Evolutionary conservation across 805 yeast species (phyloP).

Genomic region (Tetrapisispora namnaoensis): DNA sequence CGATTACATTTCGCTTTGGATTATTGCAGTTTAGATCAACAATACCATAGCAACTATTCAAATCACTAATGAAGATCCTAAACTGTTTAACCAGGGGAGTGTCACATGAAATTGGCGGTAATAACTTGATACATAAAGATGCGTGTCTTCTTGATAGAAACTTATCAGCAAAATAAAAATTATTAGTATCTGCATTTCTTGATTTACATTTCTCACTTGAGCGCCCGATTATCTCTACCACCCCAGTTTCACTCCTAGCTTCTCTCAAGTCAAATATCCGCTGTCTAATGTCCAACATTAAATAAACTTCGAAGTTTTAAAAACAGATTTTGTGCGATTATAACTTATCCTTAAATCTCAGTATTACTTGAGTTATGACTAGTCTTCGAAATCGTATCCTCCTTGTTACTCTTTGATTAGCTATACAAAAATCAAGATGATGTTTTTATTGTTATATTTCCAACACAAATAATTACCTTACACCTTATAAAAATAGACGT

Average conservation of each 20-base stretch:
- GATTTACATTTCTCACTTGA: conserved; percentile 9
- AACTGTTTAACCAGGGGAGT: conserved; percentile 12
- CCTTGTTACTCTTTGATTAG: too few relatives aligned
- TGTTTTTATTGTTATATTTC: too few relatives aligned
- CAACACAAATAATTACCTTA: too few relatives aligned
- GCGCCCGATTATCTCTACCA: conserved; percentile 14
- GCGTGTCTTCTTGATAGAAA: conserved; percentile 20
- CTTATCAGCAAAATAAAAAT: conserved; percentile 15
- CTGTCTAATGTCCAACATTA: not conserved
- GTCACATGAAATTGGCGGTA: conserved; percentile 8
- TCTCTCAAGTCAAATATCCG: conserved; percentile 6
- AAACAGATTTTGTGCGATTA: too few relatives aligned
- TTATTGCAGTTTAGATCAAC: conserved; percentile 18
- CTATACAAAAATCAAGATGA: too few relatives aligned
- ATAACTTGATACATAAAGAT: conserved; percentile 12
- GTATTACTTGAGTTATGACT: not conserved
- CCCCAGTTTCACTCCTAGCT: conserved; percentile 9
- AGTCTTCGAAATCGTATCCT: too few relatives aligned
- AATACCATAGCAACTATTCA: conserved; percentile 17
- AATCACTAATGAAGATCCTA: conserved; percentile 17
- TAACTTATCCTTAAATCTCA: not conserved
- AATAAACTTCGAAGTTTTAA: too few relatives aligned
- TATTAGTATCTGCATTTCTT: not conserved
- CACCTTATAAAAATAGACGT: too few relatives aligned
- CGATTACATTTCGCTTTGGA: conserved; percentile 12